A percentile compares a stretch with the other conserved stretches of the same genome.
These are phyloP conservation scores for Coemansia sp. DNA, from an alignment of 192 early-diverging fungal genomes.

Conservation along the genomic window DNA sequence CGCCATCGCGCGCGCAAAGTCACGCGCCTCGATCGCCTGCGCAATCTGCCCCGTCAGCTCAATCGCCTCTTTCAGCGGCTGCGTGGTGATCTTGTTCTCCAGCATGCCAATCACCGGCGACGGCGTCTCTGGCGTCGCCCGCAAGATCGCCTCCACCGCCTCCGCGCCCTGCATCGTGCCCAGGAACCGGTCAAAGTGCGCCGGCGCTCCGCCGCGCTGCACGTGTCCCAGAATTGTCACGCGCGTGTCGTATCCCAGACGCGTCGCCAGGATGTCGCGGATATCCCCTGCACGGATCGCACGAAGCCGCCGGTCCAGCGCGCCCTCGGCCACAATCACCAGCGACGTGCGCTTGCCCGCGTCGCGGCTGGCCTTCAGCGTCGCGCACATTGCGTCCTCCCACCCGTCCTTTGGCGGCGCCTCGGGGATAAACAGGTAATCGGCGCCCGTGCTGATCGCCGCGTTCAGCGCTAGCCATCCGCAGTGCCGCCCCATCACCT, in stretches of 20 bases:
- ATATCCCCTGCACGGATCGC: conserved; percentile 87
- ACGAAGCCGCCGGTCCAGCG: conserved; percentile 82
- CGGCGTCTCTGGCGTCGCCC: conserved; percentile 78
- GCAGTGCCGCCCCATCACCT: conserved; percentile 98
- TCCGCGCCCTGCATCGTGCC: conserved; percentile 93
- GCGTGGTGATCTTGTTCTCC: conserved; percentile 82
- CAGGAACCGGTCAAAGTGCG: conserved; percentile 88
- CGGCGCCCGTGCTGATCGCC: conserved; percentile 84
- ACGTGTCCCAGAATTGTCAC: conserved; percentile 95
- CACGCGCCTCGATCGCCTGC: conserved; percentile 73
- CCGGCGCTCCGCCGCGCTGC: conserved; percentile 90
- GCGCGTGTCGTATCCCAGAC: conserved; percentile 85
- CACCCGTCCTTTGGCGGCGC: conserved; percentile 88
- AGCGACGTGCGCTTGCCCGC: conserved; percentile 89
- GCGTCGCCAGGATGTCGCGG: conserved; percentile 74
- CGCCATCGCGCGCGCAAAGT: conserved; percentile 88
- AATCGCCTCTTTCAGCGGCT: conserved; percentile 92
- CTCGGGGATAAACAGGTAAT: conserved; percentile 96
- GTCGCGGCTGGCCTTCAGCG: conserved; percentile 68
- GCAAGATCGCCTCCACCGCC: conserved; percentile 90
- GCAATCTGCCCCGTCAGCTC: conserved; percentile 84
- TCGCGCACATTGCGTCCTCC: conserved; percentile 85
- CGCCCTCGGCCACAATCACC: conserved; percentile 95
- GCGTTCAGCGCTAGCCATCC: conserved; percentile 93
- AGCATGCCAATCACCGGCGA: conserved; percentile 92